A percentile compares a stretch with the other conserved stretches of the same genome.
Conservation (phyloP, 1,139 yeast genomes). For the Pichia cactophila region DNA sequence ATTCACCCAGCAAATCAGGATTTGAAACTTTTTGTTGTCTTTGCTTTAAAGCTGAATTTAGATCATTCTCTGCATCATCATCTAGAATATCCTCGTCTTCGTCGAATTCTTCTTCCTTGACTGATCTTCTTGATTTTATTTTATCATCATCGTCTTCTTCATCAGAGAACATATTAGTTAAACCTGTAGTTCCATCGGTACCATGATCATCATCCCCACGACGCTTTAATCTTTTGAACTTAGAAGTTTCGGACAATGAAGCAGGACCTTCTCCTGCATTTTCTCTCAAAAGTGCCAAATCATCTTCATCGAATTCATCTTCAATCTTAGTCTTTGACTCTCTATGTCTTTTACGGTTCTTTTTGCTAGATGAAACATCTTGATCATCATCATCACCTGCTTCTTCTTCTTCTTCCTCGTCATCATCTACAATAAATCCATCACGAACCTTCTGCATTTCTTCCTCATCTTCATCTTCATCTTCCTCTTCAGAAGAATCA, state of each 20-base stretch:
- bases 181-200: constrained; percentile 32
- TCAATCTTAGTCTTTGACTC: constrained; percentile 34
- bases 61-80: constrained; percentile 33
- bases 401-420: constrained; percentile 75
- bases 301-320: constrained; percentile 88
- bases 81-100: constrained; percentile 28
- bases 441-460: constrained; percentile 38
- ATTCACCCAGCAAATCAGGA: constrained; percentile 52
- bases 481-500: constrained; percentile 29
- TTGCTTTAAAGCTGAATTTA: constrained; percentile 22
- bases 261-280: constrained; percentile 64
- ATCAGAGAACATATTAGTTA: constrained; percentile 80
- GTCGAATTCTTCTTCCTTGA: background rate
- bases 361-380: constrained; percentile 35
- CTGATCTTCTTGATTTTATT: constrained; percentile 1
- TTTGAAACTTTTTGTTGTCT: constrained; percentile 17
- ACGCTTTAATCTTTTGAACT: constrained; percentile 77
- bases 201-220: constrained; percentile 37
- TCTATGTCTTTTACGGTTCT: constrained; percentile 34
- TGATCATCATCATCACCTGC: constrained; percentile 42
- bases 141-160: constrained; percentile 52
- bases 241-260: constrained; percentile 34
- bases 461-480: constrained; percentile 34
- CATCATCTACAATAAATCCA: constrained; percentile 71
- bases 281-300: constrained; percentile 82